Base-by-base conservation (phyloP, 2,329 filamentous ascomycete genomes). In the Trichophaea hybrida region DNA sequence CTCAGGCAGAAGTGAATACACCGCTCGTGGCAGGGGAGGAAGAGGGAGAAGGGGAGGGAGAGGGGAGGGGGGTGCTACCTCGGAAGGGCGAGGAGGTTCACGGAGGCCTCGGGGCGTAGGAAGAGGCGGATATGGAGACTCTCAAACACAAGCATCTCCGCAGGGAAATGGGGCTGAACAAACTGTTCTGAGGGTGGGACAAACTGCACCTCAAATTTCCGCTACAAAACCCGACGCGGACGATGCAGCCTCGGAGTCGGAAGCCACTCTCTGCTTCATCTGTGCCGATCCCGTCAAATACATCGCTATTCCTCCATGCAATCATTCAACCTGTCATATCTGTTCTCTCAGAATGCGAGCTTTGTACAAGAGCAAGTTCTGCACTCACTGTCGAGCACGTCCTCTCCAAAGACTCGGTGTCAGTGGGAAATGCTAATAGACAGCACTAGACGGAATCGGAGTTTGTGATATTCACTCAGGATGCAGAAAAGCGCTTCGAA, bases 251-350 rank as follows among this genome's bases (percentile, higher is more conserved):
- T 53, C 50, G 24, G 50, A 53, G 4, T 5, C 8, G n/a, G 12
- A 10, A 64, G 80, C 96, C 24, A 24, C 24, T 24, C 24, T 24
- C 62, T 98, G 93, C 80, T 97, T 97, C 74, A 98, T 98, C 70
- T 98, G 93, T 73, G 91, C 93, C 59, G 95, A 90, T 65, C 81
- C 84, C 1, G 84, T 98, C 52, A 82, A 86, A 53, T 89, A 97
- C 75, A 83, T 88, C 68, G 86, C 90, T 7, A 82, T 98, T 65
- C 83, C 90, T 35, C 91, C 93, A 17, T 98, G 93, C 74, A 97
- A 96, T 72, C 93, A 98, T 74, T 81, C 87, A 59, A 96, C 91
- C 53, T 98, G 93, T 71, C 93, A 98, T 74, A 95, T 97, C 65
- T 98, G 93, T 72, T 85, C 89, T 7, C 75, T 98, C 67, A 81